phyloP scores from a whole-genome alignment of 139 green algal genomes.

The Trebouxia sp. region DNA sequence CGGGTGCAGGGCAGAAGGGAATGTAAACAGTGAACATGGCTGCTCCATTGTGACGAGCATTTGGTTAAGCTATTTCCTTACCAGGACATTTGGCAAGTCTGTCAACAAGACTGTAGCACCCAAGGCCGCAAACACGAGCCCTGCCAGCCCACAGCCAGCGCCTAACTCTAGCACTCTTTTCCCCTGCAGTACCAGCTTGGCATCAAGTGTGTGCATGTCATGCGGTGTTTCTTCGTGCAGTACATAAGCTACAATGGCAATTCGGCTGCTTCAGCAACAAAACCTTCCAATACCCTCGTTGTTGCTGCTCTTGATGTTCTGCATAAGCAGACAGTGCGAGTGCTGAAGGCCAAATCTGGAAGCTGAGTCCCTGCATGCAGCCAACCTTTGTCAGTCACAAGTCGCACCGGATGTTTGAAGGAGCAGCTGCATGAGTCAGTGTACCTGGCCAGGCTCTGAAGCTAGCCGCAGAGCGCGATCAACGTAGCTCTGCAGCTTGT shows the following conservation, averaged over 20 bases:
- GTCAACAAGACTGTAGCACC: slow-evolving; percentile 56
- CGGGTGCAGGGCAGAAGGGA: neutral
- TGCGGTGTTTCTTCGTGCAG: too few species aligned
- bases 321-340: slow-evolving; percentile 20
- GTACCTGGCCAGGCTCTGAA: neutral
- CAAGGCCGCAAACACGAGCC: slow-evolving; percentile 50
- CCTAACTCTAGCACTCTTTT: slow-evolving; percentile 57
- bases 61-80: too few species aligned
- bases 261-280: neutral
- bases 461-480: neutral
- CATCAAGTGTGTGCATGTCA: neutral
- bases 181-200: slow-evolving; percentile 28
- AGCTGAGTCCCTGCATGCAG: slow-evolving; percentile 30
- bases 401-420: too few species aligned
- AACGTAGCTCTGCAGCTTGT: too few species aligned
- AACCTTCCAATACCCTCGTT: slow-evolving; percentile 34
- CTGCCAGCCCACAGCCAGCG: slow-evolving; percentile 54
- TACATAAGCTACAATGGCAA: neutral
- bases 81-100: slow-evolving; percentile 42
- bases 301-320: neutral
- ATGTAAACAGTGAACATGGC: neutral
- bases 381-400: too few species aligned
- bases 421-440: neutral
- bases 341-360: slow-evolving; percentile 35
- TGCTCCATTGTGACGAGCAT: too few species aligned